A percentile compares a stretch with the other conserved stretches of the same genome.
Conservation (phyloP, 2,329 filamentous ascomycete genomes). For the Neoscytalidium dimidiatum region DNA sequence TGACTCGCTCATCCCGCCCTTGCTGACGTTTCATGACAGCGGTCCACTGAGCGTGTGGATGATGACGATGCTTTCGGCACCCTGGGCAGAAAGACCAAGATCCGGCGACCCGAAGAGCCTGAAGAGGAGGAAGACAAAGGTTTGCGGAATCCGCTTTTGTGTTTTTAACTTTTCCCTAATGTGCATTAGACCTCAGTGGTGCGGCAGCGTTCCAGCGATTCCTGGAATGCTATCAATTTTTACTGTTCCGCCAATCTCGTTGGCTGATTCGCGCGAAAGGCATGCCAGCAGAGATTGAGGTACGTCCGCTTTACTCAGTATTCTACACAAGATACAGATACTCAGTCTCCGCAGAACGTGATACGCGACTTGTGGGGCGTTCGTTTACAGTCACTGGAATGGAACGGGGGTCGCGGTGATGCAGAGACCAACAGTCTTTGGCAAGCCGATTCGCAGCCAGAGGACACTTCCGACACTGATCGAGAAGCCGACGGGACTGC, state of each 20-base stretch:
- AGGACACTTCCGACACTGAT: constrained; percentile 41
- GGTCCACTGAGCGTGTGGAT: constrained; percentile 30
- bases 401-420: constrained; percentile 47
- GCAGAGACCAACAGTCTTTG: background rate
- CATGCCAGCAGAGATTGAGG: constrained; percentile 74
- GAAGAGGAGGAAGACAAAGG: constrained; percentile 58
- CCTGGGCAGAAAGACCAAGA: background rate
- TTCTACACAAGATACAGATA: background rate
- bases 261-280: constrained; percentile 70
- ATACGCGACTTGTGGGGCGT: constrained; percentile 85
- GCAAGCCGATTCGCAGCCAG: constrained; percentile 58
- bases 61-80: constrained; percentile 8
- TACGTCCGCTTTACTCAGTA: constrained; percentile 27
- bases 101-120: constrained; percentile 31
- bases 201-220: constrained; percentile 74
- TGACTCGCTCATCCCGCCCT: background rate
- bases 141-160: constrained; percentile 50
- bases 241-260: constrained; percentile 78
- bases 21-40: constrained; percentile 11
- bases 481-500: constrained; percentile 35
- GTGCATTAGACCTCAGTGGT: constrained; percentile 55
- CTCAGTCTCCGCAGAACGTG: constrained; percentile 42
- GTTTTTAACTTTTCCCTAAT: constrained; percentile 37
- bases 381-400: constrained; percentile 55
- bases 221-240: constrained; percentile 79